Conservation (phyloP, 345 rosid species). For the Bruguiera sexangula region DNA sequence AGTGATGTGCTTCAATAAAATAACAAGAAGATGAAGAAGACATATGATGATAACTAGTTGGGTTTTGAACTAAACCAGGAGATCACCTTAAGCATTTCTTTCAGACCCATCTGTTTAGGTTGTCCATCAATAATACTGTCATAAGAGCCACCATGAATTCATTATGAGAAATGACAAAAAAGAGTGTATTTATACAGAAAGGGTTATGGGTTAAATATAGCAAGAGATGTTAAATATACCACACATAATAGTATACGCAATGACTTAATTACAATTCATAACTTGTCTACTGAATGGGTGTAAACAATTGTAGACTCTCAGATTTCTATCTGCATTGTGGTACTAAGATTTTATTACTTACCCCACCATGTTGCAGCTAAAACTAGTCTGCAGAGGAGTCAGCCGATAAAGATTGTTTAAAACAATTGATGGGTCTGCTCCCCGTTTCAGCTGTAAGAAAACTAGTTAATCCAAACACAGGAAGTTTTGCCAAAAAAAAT, state of each 20-base stretch:
- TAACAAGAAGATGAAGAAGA: background rate
- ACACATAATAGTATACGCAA: background rate
- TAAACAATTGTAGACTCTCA: background rate
- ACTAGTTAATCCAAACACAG: too few species aligned
- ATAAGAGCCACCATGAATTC: background rate
- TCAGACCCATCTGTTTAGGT: constrained; percentile 88
- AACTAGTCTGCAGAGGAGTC: constrained; percentile 91
- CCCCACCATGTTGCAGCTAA: constrained; percentile 98
- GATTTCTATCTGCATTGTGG: background rate
- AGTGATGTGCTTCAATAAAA: background rate
- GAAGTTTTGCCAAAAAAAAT: background rate
- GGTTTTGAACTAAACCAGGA: background rate
- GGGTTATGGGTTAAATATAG: too few species aligned
- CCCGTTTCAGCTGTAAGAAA: constrained; percentile 68
- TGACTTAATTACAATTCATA: background rate
- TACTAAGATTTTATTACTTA: constrained; percentile 32
- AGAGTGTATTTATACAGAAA: too few species aligned
- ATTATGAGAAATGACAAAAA: background rate
- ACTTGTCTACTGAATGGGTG: background rate
- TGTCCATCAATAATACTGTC: constrained; percentile 80
- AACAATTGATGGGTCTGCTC: constrained; percentile 75
- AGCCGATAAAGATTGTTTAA: constrained; percentile 81
- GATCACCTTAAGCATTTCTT: constrained; percentile 84
- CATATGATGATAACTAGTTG: background rate
- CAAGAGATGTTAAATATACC: background rate